Base-by-base conservation (phyloP, 768 basidiomycete genomes). In the Kwoniella dejecticola region DNA sequence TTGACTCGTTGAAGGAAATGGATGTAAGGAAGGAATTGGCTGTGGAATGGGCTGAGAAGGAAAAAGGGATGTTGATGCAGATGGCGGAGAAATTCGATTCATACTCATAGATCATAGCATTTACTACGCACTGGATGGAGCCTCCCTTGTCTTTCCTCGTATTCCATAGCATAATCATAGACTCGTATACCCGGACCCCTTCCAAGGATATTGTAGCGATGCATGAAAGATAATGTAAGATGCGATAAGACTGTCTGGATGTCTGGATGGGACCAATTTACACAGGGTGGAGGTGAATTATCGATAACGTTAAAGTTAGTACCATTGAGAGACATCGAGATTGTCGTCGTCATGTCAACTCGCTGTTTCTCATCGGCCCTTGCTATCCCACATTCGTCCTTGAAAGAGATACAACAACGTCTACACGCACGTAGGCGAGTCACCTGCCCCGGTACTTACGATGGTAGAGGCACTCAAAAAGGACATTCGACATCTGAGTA, bases 1-100 rank as follows among this genome's bases (percentile, higher is more conserved):
- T 96, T 45, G 79, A 85, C 52, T 82, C 81, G 30, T 86, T 86
- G 11, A 81, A 81, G 64, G 83, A 89, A 72, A 82, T 80, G 64
- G 78, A 79, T 52, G 85, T 87, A 23, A 86, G 85, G 80, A 70
- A 72, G 57, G 82, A 85, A 65, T 82, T 90, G 45, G 81, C 84
- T 77, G 80, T 67, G 52, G 80, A 74, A 24, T 82, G 81, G 81
- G 69, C 60, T 23, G 76, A 77, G 49, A 69, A 71, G 52, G 79
- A 80, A 53, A 55, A 59, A n/a, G 58, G 53, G 17, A 48, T 80
- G 27, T 55, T 82, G 50, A 67, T 68, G 15, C 63, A 62, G 23
- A 76, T 78, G 53, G 38, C 61, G 27, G 67, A 49, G 45, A 46
- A 38, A 21, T 42, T 62, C 33, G 48, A 50, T 31, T 33, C 48